Evolutionary conservation across 768 basidiomycete genomes (phyloP).

Genomic region (Neoboletus subvelutipes): DNA sequence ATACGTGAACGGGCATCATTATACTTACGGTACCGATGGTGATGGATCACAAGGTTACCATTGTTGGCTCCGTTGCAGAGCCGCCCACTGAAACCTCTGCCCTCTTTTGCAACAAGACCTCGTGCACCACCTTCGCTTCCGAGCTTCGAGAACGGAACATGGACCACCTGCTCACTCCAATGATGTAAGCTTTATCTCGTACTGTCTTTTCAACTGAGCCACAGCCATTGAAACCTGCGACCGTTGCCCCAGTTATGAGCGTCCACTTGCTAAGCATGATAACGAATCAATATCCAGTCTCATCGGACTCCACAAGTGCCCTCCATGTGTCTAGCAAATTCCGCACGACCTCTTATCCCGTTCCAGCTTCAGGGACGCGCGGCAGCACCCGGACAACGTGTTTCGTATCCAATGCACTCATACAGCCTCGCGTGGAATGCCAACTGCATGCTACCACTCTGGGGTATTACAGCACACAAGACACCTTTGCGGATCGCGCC

Average conservation of each 20-base stretch:
- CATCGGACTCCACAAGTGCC: background rate
- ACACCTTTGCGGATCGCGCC: slow-evolving; percentile 13
- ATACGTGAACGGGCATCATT: slow-evolving; percentile 32
- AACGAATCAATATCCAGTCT: background rate
- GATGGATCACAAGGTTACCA: slow-evolving; percentile 24
- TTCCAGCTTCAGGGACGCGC: background rate
- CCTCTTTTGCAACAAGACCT: slow-evolving; percentile 21
- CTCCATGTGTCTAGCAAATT: background rate
- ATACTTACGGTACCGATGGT: slow-evolving; percentile 32
- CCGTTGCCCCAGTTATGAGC: slow-evolving; percentile 7
- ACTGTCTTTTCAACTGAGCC: background rate
- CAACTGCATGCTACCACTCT: slow-evolving; percentile 11
- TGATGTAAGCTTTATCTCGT: slow-evolving; percentile 17
- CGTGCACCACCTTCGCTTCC: slow-evolving; percentile 26
- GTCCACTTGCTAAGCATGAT: slow-evolving; percentile 6
- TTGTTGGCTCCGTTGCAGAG: slow-evolving; percentile 16
- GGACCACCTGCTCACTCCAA: slow-evolving; percentile 14
- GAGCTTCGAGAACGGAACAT: slow-evolving; percentile 27
- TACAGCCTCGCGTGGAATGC: slow-evolving; percentile 6
- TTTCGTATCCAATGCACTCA: slow-evolving; percentile 13
- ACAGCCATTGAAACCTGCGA: background rate
- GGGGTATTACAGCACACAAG: slow-evolving; percentile 17
- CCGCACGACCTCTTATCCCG: background rate
- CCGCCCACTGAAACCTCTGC: background rate
- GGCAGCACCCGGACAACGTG: slow-evolving; percentile 14